Evolutionary conservation across 345 rosid species (phyloP).

Genomic region (Arabis hirsuta): DNA sequence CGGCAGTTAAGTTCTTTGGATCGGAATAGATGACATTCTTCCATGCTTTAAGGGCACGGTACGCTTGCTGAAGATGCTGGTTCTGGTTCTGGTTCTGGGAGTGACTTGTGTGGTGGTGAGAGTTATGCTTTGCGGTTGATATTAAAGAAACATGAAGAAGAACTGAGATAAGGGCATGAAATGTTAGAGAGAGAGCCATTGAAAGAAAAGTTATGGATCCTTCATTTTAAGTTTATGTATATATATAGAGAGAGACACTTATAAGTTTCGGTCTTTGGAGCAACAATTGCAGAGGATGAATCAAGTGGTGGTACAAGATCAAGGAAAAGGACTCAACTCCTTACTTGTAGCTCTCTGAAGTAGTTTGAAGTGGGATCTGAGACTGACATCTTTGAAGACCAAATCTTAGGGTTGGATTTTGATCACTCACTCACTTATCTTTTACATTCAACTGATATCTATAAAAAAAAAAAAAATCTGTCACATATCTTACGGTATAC

Average conservation of each 20-base stretch:
- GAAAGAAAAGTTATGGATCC: constrained; percentile 32
- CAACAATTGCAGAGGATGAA: constrained; percentile 51
- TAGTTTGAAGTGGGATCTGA: constrained; percentile 86
- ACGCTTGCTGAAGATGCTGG: constrained; percentile 71
- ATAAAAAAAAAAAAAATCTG: too few relatives aligned
- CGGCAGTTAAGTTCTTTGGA: constrained; percentile 70
- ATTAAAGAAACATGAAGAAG: constrained; percentile 39
- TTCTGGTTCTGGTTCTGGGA: constrained; percentile 37
- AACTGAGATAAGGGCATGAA: constrained; percentile 23
- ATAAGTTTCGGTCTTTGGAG: constrained; percentile 41
- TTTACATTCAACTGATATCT: too few relatives aligned
- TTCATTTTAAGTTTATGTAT: constrained; percentile 11
- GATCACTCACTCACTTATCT: constrained; percentile 25
- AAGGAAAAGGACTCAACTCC: constrained; percentile 69
- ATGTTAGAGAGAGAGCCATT: constrained; percentile 41
- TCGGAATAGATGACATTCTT: constrained; percentile 81
- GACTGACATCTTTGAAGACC: constrained; percentile 53
- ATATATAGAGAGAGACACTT: constrained; percentile 46
- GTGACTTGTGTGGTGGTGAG: constrained; percentile 43
- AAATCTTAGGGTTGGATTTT: constrained; percentile 30
- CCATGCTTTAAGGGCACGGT: constrained; percentile 75
- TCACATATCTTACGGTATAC: too few relatives aligned
- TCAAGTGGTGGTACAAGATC: constrained; percentile 36
- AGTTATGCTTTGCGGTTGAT: constrained; percentile 57
- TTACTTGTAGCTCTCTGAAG: constrained; percentile 69